A percentile compares a stretch with the other conserved stretches of the same genome.
phyloP scores from a whole-genome alignment of 768 basidiomycete genomes.

The Boletus rubroflammeus region DNA sequence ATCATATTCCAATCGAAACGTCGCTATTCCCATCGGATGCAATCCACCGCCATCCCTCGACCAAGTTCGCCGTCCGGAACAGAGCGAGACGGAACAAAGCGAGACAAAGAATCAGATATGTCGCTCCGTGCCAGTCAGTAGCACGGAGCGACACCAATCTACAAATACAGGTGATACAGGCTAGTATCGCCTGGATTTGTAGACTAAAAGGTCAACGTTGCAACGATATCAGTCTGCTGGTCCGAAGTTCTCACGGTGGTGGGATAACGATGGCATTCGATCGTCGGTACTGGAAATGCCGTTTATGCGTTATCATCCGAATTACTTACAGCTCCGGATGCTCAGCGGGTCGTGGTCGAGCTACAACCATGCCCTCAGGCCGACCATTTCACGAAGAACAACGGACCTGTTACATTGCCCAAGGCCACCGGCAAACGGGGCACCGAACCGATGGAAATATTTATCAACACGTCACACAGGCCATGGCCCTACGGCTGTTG shows the following conservation, averaged over 20 bases:
- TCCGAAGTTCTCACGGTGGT: neutral
- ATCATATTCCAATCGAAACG: constrained; percentile 7
- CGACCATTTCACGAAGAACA: neutral
- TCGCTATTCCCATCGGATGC: constrained; percentile 13
- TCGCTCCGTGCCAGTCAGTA: no score
- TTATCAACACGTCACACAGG: no score
- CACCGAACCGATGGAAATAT: no score
- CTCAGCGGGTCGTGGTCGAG: neutral
- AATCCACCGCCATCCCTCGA: constrained; percentile 1
- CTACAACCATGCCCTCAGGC: neutral
- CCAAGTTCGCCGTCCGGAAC: constrained; percentile 9
- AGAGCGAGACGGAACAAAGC: constrained; percentile 8
- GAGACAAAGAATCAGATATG: neutral
- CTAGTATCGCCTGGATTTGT: neutral
- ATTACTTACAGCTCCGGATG: no score
- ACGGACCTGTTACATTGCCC: neutral
- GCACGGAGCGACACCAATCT: no score
- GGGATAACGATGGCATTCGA: neutral
- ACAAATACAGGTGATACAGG: no score
- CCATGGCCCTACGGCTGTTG: neutral
- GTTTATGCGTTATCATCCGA: neutral
- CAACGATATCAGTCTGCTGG: neutral
- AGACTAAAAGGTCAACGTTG: neutral
- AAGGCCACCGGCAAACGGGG: neutral
- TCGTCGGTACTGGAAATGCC: neutral